phyloP scores from a whole-genome alignment of 2,329 filamentous ascomycete species.

The Cordyceps tenuipes region DNA sequence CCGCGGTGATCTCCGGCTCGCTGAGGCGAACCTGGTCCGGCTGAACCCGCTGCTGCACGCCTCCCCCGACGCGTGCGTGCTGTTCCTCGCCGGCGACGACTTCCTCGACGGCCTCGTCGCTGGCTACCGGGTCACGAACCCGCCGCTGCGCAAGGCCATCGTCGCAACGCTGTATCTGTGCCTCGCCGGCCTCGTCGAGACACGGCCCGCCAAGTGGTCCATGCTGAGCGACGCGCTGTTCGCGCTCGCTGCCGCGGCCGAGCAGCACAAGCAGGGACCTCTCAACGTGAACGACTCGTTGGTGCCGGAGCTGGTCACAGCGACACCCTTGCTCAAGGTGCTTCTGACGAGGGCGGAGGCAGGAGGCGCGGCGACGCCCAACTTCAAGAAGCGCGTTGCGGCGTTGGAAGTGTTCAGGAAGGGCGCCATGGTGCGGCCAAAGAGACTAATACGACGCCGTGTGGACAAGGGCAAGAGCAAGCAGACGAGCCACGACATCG shows the following conservation, averaged over 20 bases:
- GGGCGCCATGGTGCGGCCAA: slow-evolving; percentile 42
- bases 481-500: slow-evolving; percentile 28
- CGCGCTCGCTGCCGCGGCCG: slow-evolving; percentile 63
- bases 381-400: slow-evolving; percentile 52
- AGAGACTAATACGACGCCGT: slow-evolving; percentile 43
- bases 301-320: slow-evolving; percentile 73
- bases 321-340: slow-evolving; percentile 64
- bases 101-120: slow-evolving; percentile 69
- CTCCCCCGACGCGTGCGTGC: slow-evolving; percentile 46
- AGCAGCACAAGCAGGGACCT: slow-evolving; percentile 50
- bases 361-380: slow-evolving; percentile 40
- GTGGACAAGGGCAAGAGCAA: slow-evolving; percentile 58
- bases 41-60: slow-evolving; percentile 57
- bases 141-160: slow-evolving; percentile 56
- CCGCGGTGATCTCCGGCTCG: slow-evolving; percentile 43
- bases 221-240: slow-evolving; percentile 78
- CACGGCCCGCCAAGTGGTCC: slow-evolving; percentile 59
- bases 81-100: slow-evolving; percentile 78
- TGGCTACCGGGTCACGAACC: slow-evolving; percentile 57
- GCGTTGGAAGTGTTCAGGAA: slow-evolving; percentile 54
- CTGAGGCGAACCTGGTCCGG: slow-evolving; percentile 46
- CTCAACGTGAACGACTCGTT: slow-evolving; percentile 58
- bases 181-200: slow-evolving; percentile 60
- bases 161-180: slow-evolving; percentile 69
- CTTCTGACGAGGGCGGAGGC: slow-evolving; percentile 46